A percentile compares a stretch with the other conserved stretches of the same genome.
These are phyloP conservation scores for Mycena haematopus DNA, from an alignment of 768 basidiomycete species.

Conservation along the genomic window DNA sequence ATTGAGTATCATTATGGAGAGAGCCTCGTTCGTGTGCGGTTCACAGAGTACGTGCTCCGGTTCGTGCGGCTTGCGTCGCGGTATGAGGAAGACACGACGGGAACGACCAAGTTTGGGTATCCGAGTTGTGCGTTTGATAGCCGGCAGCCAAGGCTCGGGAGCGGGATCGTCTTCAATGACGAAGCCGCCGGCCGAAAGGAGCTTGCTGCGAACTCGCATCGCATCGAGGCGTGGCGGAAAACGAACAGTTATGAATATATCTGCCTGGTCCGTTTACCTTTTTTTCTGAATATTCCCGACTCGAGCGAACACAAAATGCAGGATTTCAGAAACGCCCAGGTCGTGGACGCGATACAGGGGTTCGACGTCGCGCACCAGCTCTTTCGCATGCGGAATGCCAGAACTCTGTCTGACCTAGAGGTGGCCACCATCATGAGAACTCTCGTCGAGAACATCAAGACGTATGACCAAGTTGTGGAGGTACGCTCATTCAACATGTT, in stretches of 20 bases:
- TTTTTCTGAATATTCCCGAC: conserved; percentile 7
- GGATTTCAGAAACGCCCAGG: conserved; percentile 69
- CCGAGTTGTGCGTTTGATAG: conserved; percentile 62
- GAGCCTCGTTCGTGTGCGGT: conserved; percentile 82
- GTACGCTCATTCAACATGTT: conserved; percentile 47
- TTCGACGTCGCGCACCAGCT: conserved; percentile 91
- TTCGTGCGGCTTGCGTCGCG: conserved; percentile 90
- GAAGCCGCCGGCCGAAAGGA: conserved; percentile 72
- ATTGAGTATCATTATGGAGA: conserved; percentile 95
- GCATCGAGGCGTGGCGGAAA: conserved; percentile 93
- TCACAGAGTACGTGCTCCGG: conserved; percentile 86
- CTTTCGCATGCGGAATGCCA: conserved; percentile 76
- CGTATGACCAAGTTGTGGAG: conserved; percentile 91
- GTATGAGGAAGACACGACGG: conserved; percentile 87
- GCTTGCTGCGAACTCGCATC: conserved; percentile 73
- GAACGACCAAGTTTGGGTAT: conserved; percentile 78
- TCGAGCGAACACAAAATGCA: conserved; percentile 36
- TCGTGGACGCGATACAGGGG: conserved; percentile 68
- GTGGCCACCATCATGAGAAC: conserved; percentile 75
- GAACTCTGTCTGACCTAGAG: conserved; percentile 75
- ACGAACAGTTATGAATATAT: conserved; percentile 82
- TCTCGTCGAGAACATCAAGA: conserved; percentile 71
- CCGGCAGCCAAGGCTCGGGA: conserved; percentile 65
- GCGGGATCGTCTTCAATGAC: conserved; percentile 81
- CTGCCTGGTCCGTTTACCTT: conserved; percentile 55